Evolutionary conservation across 768 basidiomycete genomes (phyloP), one percentile per base, ranked within the genome.

Genomic region (Punctularia strigosozonata): DNA sequence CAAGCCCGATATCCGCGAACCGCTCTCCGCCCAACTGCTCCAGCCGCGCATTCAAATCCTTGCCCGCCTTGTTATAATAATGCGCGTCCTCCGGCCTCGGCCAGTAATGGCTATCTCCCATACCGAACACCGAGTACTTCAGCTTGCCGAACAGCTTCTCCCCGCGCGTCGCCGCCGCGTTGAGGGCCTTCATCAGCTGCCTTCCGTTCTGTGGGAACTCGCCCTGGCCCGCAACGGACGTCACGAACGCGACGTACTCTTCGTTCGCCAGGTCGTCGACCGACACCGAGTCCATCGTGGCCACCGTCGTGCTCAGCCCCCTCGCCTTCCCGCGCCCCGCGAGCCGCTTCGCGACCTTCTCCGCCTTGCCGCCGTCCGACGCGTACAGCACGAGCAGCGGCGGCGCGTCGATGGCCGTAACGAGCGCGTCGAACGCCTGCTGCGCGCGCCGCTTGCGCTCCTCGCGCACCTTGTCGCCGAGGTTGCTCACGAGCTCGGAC

Each of bases 31-130:
- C 88, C 32, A 95, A 75, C 37, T 73, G 71, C 54, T 80, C 77
- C 14, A 98, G 66, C 14, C 79, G 78, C 18, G 69, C 62, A 60
- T 91, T 80, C 37, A 98, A 76, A 45, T 98, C 94, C 60, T 90
- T 92, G 14, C 79, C 74, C 0, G 94, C 80, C 60, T 90, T 95
- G 71, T 98, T 99, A 69, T 97, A 99, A 60, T 94, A 98, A 50
- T 89, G 85, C n/a, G 80, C 81, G 52, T 98, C 95, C 58, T 98
- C 91, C 14, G 85, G 73, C 30, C 95, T 75, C 6, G 95, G 95
- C 95, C 95, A 99, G 64, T 99, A 99, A 61, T 95, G 92, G 56
- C 85, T 92, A 59, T 99, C 95, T 44, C 95, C 95, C 77, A 99
- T 83, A 35, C 69, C 94, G 49, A 98, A 95, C 31, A 98, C 90